A percentile compares a stretch with the other conserved stretches of the same genome.
phyloP scores from a whole-genome alignment of 2,329 filamentous ascomycete species.

The Neonectria sp. region DNA sequence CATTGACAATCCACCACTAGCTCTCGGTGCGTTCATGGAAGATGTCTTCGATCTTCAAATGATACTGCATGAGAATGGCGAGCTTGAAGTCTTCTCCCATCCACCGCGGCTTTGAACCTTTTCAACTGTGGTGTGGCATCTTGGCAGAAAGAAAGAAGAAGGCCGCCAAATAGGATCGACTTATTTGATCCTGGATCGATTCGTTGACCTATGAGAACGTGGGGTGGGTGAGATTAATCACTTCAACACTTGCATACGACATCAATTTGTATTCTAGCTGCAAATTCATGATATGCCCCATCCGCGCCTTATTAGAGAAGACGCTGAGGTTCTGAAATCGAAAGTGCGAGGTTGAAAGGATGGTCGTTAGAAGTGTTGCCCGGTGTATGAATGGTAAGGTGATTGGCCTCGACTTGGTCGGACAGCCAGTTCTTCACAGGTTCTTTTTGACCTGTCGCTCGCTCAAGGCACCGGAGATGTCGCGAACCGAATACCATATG shows the following conservation, averaged over 20 bases:
- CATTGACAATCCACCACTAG: not conserved
- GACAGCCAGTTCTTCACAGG: constrained; percentile 34
- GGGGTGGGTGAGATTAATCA: not conserved
- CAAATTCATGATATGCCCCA: not conserved
- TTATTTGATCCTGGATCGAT: not conserved
- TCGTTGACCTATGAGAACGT: not conserved
- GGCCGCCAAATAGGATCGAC: not conserved
- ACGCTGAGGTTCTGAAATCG: not conserved
- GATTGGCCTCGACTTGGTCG: too few relatives aligned
- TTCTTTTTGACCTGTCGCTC: constrained; percentile 51
- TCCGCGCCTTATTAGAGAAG: not conserved
- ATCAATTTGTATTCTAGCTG: not conserved
- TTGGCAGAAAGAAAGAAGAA: not conserved
- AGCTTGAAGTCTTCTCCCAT: not conserved
- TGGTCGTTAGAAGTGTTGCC: not conserved
- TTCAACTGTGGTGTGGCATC: not conserved
- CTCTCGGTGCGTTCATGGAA: not conserved
- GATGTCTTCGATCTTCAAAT: not conserved
- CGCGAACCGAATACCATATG: constrained; percentile 67
- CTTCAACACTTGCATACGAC: not conserved
- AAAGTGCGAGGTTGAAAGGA: not conserved
- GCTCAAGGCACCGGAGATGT: constrained; percentile 69
- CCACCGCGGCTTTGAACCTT: not conserved
- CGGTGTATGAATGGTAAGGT: too few relatives aligned
- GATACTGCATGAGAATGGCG: not conserved